phyloP scores from a whole-genome alignment of 305 asterid species.

The Caryopteris hybrid region DNA sequence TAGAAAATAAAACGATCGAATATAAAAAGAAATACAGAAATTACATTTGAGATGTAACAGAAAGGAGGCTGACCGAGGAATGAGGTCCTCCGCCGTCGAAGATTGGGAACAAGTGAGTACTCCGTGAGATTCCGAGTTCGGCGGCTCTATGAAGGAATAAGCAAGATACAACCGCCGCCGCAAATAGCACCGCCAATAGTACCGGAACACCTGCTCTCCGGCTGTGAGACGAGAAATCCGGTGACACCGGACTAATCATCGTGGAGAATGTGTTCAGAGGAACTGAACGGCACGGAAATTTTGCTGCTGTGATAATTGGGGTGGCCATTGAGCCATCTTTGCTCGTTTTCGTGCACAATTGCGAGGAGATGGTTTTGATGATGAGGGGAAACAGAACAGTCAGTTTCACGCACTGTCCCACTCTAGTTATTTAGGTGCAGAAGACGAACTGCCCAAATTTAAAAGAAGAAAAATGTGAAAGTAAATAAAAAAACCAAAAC shows the following conservation, averaged over 20 bases:
- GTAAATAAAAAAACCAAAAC: no score
- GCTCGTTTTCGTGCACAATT: background rate
- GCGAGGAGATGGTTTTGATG: background rate
- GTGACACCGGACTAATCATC: conserved; percentile 2
- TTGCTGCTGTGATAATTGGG: background rate
- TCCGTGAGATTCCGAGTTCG: conserved; percentile 15
- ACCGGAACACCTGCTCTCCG: conserved; percentile 20
- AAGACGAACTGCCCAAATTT: background rate
- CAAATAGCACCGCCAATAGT: conserved; percentile 6
- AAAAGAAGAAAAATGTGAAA: no score
- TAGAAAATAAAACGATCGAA: background rate
- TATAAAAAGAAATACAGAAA: background rate
- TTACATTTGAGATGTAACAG: background rate
- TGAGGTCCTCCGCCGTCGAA: background rate
- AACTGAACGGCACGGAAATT: background rate
- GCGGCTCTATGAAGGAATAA: conserved; percentile 28
- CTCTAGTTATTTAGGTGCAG: background rate
- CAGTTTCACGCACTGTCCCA: background rate
- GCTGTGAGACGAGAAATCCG: conserved; percentile 5
- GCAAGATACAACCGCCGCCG: conserved; percentile 22
- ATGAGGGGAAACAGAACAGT: background rate
- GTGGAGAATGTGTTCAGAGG: background rate
- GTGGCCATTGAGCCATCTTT: conserved; percentile 16
- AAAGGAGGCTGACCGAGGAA: conserved; percentile 22
- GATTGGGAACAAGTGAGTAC: conserved; percentile 12